Evolutionary conservation across 2,329 filamentous ascomycete genomes (phyloP).

Genomic region (Shiraia sp.): DNA sequence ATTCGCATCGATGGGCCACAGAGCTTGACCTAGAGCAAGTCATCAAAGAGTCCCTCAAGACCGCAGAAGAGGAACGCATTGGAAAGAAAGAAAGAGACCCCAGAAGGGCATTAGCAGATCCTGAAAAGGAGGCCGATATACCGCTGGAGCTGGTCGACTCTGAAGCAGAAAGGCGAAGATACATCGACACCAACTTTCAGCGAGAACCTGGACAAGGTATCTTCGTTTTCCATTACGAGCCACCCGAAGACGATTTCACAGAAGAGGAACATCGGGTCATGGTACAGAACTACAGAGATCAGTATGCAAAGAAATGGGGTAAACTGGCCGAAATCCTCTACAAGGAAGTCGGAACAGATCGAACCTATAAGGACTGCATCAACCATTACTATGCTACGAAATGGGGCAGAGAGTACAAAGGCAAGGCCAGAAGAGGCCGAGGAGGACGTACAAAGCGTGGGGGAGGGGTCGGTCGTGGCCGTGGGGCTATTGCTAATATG

Average conservation of each 20-base stretch:
- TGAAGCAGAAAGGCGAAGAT: slow-evolving; percentile 62
- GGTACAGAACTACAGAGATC: slow-evolving; percentile 72
- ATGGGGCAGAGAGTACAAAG: slow-evolving; percentile 74
- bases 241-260: slow-evolving; percentile 75
- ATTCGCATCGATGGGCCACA: slow-evolving; percentile 50
- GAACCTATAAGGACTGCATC: slow-evolving; percentile 79
- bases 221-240: slow-evolving; percentile 71
- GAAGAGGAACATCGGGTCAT: slow-evolving; percentile 71
- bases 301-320: slow-evolving; percentile 79
- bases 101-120: slow-evolving; percentile 71
- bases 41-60: slow-evolving; percentile 69
- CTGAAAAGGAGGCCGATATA: slow-evolving; percentile 75
- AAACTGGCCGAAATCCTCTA: slow-evolving; percentile 69
- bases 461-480: slow-evolving; percentile 50
- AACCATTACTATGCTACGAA: slow-evolving; percentile 85
- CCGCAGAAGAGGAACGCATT: slow-evolving; percentile 69
- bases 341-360: slow-evolving; percentile 53
- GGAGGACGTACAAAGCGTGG: slow-evolving; percentile 35
- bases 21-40: slow-evolving; percentile 75
- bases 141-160: slow-evolving; percentile 69
- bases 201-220: slow-evolving; percentile 69
- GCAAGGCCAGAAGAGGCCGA: slow-evolving; percentile 59
- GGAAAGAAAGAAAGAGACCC: slow-evolving; percentile 65
- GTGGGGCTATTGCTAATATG: slow-evolving; percentile 61
- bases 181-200: slow-evolving; percentile 67